Evolutionary conservation across 73 alveolate species (phyloP).

Genomic region (Symbiodinium pilosum): DNA sequence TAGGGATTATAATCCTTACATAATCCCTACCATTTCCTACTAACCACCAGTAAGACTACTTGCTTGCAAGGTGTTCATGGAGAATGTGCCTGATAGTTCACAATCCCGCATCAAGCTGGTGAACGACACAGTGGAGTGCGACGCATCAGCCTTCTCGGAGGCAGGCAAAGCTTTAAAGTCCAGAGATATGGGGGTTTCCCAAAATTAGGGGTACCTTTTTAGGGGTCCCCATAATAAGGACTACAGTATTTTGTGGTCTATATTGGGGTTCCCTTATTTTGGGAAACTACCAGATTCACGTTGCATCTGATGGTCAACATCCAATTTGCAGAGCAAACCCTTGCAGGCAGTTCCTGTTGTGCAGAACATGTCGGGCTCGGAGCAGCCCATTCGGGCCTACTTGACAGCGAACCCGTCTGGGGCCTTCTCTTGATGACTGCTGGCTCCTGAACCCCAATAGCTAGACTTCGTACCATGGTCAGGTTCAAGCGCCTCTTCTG

Average conservation of each 20-base stretch:
- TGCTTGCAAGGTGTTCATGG: slow-evolving; percentile 45
- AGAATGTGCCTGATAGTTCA: slow-evolving; percentile 45
- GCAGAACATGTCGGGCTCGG: slow-evolving; percentile 8
- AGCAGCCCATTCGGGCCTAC: slow-evolving; percentile 43
- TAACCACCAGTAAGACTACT: not conserved
- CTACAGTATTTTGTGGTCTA: not conserved
- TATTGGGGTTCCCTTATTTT: not conserved
- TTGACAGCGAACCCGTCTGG: slow-evolving; percentile 35
- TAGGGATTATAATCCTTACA: too few relatives aligned
- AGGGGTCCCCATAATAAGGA: too few relatives aligned
- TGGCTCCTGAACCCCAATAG: not conserved
- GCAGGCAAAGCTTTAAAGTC: not conserved
- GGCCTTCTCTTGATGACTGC: too few relatives aligned
- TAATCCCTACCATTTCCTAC: too few relatives aligned
- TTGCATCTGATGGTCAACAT: not conserved
- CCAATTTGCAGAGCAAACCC: too few relatives aligned
- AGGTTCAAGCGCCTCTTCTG: slow-evolving; percentile 64
- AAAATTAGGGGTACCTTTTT: too few relatives aligned
- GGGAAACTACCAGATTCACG: not conserved
- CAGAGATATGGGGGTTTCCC: too few relatives aligned
- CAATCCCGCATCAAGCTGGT: slow-evolving; percentile 48
- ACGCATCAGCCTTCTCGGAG: slow-evolving; percentile 50
- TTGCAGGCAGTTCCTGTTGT: slow-evolving; percentile 52
- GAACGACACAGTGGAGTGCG: slow-evolving; percentile 51
- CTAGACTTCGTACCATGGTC: not conserved